A percentile compares a stretch with the other conserved stretches of the same genome.
Conservation (phyloP, 2,329 filamentous ascomycete species). For the Zymoseptoria brevis region DNA sequence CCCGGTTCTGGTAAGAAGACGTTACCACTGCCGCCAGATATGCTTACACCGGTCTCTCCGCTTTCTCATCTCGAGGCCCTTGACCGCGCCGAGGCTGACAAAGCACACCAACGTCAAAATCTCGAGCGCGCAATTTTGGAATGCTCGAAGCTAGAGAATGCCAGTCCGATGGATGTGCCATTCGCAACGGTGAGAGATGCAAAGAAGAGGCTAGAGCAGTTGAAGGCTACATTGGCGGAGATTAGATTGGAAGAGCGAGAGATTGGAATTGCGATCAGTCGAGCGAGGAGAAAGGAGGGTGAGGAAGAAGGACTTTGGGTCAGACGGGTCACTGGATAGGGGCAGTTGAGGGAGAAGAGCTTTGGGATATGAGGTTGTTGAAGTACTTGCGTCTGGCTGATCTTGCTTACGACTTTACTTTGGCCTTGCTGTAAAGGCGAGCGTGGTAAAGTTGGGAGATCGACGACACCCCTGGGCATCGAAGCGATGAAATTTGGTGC, state of each 20-base stretch:
- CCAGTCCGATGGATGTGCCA: slow-evolving; percentile 60
- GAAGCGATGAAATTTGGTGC: background rate
- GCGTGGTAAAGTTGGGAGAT: background rate
- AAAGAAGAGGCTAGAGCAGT: slow-evolving; percentile 56
- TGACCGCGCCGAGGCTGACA: slow-evolving; percentile 55
- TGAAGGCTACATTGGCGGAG: slow-evolving; percentile 61
- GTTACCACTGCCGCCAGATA: slow-evolving; percentile 39
- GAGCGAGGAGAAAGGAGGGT: slow-evolving; percentile 63
- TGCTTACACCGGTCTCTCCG: slow-evolving; percentile 10
- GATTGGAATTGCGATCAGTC: slow-evolving; percentile 64
- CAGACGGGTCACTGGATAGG: slow-evolving; percentile 60
- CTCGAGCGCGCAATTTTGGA: slow-evolving; percentile 65
- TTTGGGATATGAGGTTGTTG: background rate
- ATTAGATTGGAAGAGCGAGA: slow-evolving; percentile 72
- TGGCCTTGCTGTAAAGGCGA: background rate
- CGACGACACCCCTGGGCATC: background rate
- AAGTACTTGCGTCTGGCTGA: background rate
- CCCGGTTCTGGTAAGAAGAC: slow-evolving; percentile 19
- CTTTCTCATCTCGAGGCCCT: slow-evolving; percentile 53
- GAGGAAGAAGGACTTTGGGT: slow-evolving; percentile 71
- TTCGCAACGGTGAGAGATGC: slow-evolving; percentile 47
- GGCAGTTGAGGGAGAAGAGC: background rate
- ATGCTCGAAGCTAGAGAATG: slow-evolving; percentile 65
- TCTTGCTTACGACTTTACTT: background rate
- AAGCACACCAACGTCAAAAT: slow-evolving; percentile 62